Evolutionary conservation across 2,329 filamentous ascomycete genomes (phyloP).

Genomic region (Fusarium ambrosium): DNA sequence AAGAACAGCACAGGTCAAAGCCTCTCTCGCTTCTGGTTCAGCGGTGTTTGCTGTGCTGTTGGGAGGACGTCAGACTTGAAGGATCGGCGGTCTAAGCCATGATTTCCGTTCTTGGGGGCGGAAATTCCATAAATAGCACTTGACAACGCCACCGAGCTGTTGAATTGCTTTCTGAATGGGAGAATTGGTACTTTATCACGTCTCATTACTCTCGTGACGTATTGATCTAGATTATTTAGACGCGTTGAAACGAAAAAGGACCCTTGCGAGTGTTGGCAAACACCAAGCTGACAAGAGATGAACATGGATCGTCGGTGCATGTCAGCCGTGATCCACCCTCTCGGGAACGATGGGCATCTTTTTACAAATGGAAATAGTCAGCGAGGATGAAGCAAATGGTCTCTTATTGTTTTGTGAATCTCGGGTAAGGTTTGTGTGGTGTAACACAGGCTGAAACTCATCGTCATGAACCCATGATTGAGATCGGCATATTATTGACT

Average conservation of each 20-base stretch:
- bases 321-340: constrained; percentile 31
- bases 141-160: background rate
- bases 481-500: background rate
- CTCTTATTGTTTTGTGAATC: background rate
- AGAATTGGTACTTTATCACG: background rate
- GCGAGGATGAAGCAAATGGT: background rate
- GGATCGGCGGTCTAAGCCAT: constrained; percentile 25
- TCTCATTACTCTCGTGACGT: background rate
- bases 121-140: constrained; percentile 1
- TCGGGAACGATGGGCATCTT: constrained; percentile 10
- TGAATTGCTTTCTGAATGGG: background rate
- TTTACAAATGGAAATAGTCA: constrained; percentile 7
- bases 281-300: background rate
- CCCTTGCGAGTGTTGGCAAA: background rate
- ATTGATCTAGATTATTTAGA: background rate
- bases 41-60: background rate
- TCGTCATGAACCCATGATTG: background rate
- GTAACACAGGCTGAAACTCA: background rate
- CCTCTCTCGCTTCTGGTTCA: background rate
- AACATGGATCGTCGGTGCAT: constrained; percentile 21
- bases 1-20: background rate
- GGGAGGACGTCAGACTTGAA: constrained; percentile 1
- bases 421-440: background rate
- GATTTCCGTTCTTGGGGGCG: constrained; percentile 3
- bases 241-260: background rate